Evolutionary conservation across 1,284 basidiomycete genomes (phyloP), one percentile per base, ranked within the genome.

Genomic region (Cutaneotrichosporon sp.): DNA sequence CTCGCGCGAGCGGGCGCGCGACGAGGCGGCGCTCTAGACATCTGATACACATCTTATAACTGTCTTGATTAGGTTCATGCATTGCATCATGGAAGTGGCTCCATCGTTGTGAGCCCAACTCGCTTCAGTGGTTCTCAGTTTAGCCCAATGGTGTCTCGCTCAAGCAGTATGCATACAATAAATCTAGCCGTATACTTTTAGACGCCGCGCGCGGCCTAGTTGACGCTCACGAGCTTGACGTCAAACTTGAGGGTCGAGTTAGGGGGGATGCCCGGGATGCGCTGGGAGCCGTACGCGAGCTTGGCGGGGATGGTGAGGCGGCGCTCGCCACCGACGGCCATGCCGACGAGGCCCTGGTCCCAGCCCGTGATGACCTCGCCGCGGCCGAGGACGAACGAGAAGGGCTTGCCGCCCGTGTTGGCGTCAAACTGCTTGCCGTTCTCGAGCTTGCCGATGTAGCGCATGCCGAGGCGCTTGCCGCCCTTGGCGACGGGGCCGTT

Each of bases 311-410:
- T 79, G 53, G 86, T 87, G 67, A 98, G 83, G 64, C 88, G 81
- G 59, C 95, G 87, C 81, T 97, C 94, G 43, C 92, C 92, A 57
- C 92, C 94, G 53, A 89, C 87, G 69, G 89, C 87, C 93, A 98
- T 97, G 54, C 95, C 95, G 59, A 83, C 87, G 62, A 98, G 84
- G 58, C 95, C 95, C 71, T 91, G 83, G 72, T 97, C 94, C 95
- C 93, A 97, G 84, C 90, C 92, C 82, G 90, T 90, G 80, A 97
- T 95, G 57, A 97, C 95, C 76, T 97, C 89, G 47, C 92, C 92
- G 64, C 85, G 83, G 59, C 95, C 95, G 34, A 98, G 84, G 54
- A 83, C 86, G 84, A 97, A 97, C 52, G 82, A 82, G 82, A 97
- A 97, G 85, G 93, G 91, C 76, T 87, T 89, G 69, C 95, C 95